phyloP scores from a whole-genome alignment of 768 basidiomycete genomes.

The Xerocomellus chrysenteron region DNA sequence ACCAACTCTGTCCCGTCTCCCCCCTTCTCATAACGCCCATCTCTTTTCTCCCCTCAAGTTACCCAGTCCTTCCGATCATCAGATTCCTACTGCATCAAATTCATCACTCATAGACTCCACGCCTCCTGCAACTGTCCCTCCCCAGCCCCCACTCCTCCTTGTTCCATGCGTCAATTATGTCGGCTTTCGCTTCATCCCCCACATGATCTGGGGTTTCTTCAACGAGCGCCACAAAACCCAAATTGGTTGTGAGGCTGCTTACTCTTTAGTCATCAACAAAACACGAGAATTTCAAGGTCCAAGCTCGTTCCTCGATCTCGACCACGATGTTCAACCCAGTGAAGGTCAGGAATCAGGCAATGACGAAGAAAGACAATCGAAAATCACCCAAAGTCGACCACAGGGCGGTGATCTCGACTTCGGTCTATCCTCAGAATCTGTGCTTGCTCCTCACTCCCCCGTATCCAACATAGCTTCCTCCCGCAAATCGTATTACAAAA shows the following conservation, averaged over 20 bases:
- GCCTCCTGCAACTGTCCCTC: constrained; percentile 59
- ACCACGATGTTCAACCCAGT: constrained; percentile 17
- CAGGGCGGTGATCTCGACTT: constrained; percentile 71
- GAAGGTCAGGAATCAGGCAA: constrained; percentile 2
- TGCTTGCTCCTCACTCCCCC: constrained; percentile 65
- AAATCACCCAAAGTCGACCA: not conserved
- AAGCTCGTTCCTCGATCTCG: constrained; percentile 13
- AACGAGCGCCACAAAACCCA: constrained; percentile 82
- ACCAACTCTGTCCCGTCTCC: constrained; percentile 40
- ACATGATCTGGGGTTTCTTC: constrained; percentile 92
- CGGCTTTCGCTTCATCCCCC: constrained; percentile 80
- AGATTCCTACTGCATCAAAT: constrained; percentile 15
- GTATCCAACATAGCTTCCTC: constrained; percentile 62
- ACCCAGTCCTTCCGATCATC: constrained; percentile 20
- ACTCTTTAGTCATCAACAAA: constrained; percentile 60
- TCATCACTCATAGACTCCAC: constrained; percentile 38
- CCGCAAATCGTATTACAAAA: constrained; percentile 74
- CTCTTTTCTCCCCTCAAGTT: constrained; percentile 34
- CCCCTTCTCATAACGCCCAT: constrained; percentile 33
- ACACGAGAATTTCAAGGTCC: constrained; percentile 59
- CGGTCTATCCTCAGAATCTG: constrained; percentile 60
- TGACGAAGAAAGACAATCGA: constrained; percentile 7
- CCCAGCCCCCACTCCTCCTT: constrained; percentile 77
- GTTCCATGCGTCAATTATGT: constrained; percentile 74
- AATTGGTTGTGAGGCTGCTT: constrained; percentile 79